A percentile compares a stretch with the other conserved stretches of the same genome.
Evolutionary conservation across 805 yeast species (phyloP).

Genomic region (Candida orba): DNA sequence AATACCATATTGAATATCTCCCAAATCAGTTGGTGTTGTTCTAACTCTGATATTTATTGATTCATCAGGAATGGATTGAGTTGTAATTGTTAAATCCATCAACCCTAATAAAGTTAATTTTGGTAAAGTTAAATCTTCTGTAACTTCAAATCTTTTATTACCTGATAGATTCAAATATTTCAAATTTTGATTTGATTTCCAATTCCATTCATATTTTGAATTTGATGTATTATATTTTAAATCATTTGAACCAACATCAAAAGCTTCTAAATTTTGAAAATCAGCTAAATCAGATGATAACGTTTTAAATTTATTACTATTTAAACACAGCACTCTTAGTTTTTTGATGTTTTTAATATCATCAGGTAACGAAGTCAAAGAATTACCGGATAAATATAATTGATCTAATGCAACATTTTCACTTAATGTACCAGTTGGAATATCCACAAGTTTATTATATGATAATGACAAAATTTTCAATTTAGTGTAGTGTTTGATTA

Average conservation of each 20-base stretch:
- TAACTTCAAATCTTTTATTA: slow-evolving; percentile 84
- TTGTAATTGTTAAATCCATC: slow-evolving; percentile 91
- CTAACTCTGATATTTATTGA: slow-evolving; percentile 75
- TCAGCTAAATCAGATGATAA: slow-evolving; percentile 84
- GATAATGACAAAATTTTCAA: slow-evolving; percentile 65
- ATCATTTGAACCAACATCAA: slow-evolving; percentile 89
- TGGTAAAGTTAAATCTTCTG: slow-evolving; percentile 70
- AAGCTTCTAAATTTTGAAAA: slow-evolving; percentile 50
- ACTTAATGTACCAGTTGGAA: slow-evolving; percentile 65
- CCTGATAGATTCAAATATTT: slow-evolving; percentile 86
- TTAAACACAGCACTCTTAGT: slow-evolving; percentile 58
- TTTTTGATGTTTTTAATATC: slow-evolving; percentile 62
- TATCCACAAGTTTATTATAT: slow-evolving; percentile 77
- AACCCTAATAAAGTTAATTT: slow-evolving; percentile 71
- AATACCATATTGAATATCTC: slow-evolving; percentile 79
- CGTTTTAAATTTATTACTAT: slow-evolving; percentile 79
- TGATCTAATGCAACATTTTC: slow-evolving; percentile 51
- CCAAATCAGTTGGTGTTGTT: slow-evolving; percentile 76
- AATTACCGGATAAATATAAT: slow-evolving; percentile 78
- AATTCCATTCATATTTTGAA: slow-evolving; percentile 96
- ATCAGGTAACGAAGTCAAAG: slow-evolving; percentile 68
- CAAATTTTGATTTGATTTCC: slow-evolving; percentile 78
- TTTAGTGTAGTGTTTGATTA: slow-evolving; percentile 50
- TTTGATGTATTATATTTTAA: slow-evolving; percentile 88
- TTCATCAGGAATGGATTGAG: slow-evolving; percentile 87